phyloP scores from a whole-genome alignment of 495 filamentous ascomycete genomes.

The Margaritispora aquatica region DNA sequence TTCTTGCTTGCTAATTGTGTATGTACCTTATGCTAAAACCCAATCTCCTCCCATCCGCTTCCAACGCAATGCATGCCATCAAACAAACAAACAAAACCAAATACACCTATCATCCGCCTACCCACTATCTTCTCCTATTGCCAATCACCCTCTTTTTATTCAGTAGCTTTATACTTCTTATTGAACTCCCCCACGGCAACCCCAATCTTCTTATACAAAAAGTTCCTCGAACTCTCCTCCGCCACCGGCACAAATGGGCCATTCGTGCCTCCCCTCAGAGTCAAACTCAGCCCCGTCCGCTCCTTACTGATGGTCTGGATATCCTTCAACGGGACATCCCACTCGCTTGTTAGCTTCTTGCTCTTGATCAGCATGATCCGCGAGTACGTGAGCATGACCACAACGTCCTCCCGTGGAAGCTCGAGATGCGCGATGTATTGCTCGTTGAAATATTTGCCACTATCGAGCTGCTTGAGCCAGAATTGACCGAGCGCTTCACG shows the following conservation, averaged over 20 bases:
- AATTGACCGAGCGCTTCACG: constrained; percentile 95
- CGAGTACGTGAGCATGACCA: constrained; percentile 91
- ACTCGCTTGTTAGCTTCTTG: constrained; percentile 78
- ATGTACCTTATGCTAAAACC: neutral
- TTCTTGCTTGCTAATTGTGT: too few species aligned
- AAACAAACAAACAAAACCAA: neutral
- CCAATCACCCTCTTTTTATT: constrained; percentile 13
- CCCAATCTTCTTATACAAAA: constrained; percentile 63
- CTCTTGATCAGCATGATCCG: constrained; percentile 86
- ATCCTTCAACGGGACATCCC: constrained; percentile 93
- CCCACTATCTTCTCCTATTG: neutral
- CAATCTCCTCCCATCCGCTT: neutral
- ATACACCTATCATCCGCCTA: constrained; percentile 12
- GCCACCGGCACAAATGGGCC: constrained; percentile 92
- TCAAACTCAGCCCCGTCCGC: constrained; percentile 84
- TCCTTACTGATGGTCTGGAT: constrained; percentile 97
- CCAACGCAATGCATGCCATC: neutral
- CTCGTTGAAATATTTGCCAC: constrained; percentile 95
- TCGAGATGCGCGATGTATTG: constrained; percentile 96
- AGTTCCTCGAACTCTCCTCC: constrained; percentile 82
- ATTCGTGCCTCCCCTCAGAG: constrained; percentile 82
- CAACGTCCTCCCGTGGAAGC: constrained; percentile 80
- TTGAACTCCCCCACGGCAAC: constrained; percentile 55
- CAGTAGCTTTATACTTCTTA: constrained; percentile 35
- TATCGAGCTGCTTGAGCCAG: constrained; percentile 97